These are phyloP conservation scores for Ramaria sp. DNA, from an alignment of 768 basidiomycete genomes.

Conservation along the genomic window DNA sequence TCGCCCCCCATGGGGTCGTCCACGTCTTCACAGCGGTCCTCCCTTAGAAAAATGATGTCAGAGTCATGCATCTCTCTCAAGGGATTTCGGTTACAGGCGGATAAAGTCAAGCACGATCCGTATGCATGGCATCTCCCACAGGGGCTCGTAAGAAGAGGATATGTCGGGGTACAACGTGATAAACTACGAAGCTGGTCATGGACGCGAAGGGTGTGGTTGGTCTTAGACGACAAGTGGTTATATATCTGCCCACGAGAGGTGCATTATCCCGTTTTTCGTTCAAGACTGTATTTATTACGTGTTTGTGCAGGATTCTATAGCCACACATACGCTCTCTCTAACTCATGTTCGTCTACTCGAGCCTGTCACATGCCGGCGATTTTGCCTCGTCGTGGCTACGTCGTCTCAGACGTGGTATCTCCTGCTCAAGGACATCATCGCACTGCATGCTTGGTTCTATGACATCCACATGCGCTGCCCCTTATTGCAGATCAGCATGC, in stretches of 20 bases:
- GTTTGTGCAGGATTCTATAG: neutral
- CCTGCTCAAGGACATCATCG: neutral
- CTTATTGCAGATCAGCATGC: constrained; percentile 1
- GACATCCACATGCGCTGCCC: constrained; percentile 3
- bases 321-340: neutral
- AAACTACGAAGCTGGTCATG: constrained; percentile 3
- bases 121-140: neutral
- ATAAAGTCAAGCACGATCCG: neutral
- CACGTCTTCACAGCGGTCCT: neutral
- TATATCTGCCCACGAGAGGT: neutral
- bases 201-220: constrained; percentile 3
- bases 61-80: neutral
- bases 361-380: neutral
- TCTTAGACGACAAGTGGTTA: neutral
- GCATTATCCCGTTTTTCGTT: neutral
- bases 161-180: constrained; percentile 4
- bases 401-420: constrained; percentile 4
- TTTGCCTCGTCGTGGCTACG: neutral
- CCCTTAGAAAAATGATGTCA: neutral
- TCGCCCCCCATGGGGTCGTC: neutral
- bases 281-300: neutral
- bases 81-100: neutral
- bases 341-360: neutral
- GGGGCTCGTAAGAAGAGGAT: neutral
- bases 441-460: neutral